Base-by-base conservation (phyloP, 2,329 filamentous ascomycete species). In the Hymenoscyphus occultus region DNA sequence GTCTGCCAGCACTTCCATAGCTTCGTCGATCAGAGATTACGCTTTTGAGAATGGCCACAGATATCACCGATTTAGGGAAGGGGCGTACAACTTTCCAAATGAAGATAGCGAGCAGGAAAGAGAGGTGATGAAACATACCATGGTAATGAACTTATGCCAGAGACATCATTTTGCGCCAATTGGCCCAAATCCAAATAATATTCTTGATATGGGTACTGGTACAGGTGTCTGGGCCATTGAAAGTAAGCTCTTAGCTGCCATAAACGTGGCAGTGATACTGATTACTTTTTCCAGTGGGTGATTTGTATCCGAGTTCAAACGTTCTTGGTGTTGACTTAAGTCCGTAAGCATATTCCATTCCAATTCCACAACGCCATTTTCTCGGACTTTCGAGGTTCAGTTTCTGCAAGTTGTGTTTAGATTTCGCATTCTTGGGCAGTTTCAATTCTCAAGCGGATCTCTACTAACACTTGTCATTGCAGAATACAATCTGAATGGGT, bases 201-300 rank as follows among this genome's bases (percentile, higher is more conserved):
- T 85, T 10, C 74, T 86, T n/a, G 84, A 86, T 68, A 80, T 86
- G 56, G 84, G 83, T 14, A 86, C 84, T 0, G 84, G 84, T 2
- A 86, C 84, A 0, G 84, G 84, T 1, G 84, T 84, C 6, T 86
- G 84, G 84, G 82, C 83, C 10, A 85, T 86, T 62, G 84, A 86
- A 68, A 82, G 73, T 75, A 62, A 67, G 73, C 68, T n/a, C 32
- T 19, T 61, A 19, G 10, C 5, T 56, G 5, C 28, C 19, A 32
- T 31, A 31, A 22, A 31, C 35, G 7, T 51, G 16, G 12, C 13
- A 3, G 4, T 13, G 10, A 60, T 51, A 16, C 59, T 60, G 39
- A 60, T 45, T 6, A 16, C 5, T 7, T 5, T 14, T 85, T 60
- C 80, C 84, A 71, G 82, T 89, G 77, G 83, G 83, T 70, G 81